Base-by-base conservation (phyloP, 768 basidiomycete species). In the Lentinula sp. region DNA sequence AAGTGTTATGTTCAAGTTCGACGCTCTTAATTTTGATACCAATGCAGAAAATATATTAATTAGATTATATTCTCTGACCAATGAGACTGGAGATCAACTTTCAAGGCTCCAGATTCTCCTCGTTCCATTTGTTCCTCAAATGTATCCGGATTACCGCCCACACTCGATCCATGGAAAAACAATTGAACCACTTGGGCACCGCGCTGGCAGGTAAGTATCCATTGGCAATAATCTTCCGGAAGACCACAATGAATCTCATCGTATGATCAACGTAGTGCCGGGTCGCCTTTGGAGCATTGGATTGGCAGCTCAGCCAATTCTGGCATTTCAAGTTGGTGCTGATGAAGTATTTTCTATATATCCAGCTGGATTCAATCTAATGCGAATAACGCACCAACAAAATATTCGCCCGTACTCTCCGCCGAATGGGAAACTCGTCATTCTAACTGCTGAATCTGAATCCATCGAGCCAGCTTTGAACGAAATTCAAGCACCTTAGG, bases 251-350 rank as follows among this genome's bases (percentile, higher is more conserved):
- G 5, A 67, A 42, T 70, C 70, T 9, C 73, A 73, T 55, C 70
- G 73, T 2, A 77, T 79, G 72, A 70, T 80, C 64, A 77, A 73
- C 59, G 75, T 80, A 15, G 73, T 81, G 76, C 61, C 70, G 74
- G 32, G 63, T 68, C 39, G 73, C 75, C 13, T 81, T 81, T 58
- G 72, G 76, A 16, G 79, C 80, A 69, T 28, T 28, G 28, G 78
- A 79, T 68, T 80, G 79, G 79, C 78, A 81, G 65, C 72, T 80
- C 45, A 80, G 77, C 65, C 79, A 81, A 68, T 80, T 80, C 62
- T 80, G 80, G 78, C 79, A 68, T 28, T 28, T 28, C 28, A 28
- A 74, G 53, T 35, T 55, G 16, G 2, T 23, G 11, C 16, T 35
- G 9, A 23, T 56, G 31, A 42, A 39, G 35, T 45, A n/a, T 45